These are phyloP conservation scores for Tetrapisispora fleetii DNA, from an alignment of 805 yeast genomes.

Conservation along the genomic window DNA sequence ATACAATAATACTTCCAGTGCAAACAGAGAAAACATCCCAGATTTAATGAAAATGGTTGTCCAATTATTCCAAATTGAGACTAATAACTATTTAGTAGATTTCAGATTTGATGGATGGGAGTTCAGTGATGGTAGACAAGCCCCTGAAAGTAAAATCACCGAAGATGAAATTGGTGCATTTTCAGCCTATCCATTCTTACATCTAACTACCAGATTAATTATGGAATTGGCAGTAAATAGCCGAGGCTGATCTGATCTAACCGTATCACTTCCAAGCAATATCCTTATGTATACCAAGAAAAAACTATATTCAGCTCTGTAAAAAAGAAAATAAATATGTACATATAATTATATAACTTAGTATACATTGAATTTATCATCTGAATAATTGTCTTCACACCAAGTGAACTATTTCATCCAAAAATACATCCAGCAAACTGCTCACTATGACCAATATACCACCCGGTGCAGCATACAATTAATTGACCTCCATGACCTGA, in stretches of 20 bases:
- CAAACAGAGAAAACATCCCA: conserved; percentile 35
- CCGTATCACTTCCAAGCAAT: not conserved
- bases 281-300: no score
- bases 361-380: no score
- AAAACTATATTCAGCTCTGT: not conserved
- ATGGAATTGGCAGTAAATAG: conserved; percentile 98
- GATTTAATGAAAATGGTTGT: conserved; percentile 95
- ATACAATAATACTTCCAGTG: conserved; percentile 36
- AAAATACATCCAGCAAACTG: no score
- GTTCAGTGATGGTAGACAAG: conserved; percentile 31
- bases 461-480: no score
- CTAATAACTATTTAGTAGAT: conserved; percentile 90
- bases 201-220: conserved; percentile 81
- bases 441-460: no score
- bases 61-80: conserved; percentile 90
- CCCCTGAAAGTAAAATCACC: conserved; percentile 18
- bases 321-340: no score
- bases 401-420: no score
- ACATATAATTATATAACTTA: no score
- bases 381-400: no score
- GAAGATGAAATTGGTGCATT: conserved; percentile 81
- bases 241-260: conserved; percentile 31
- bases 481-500: no score
- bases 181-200: conserved; percentile 90
- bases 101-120: conserved; percentile 99